Evolutionary conservation across 129 eudicot species (phyloP), one percentile per base, ranked within the genome.

Genomic region (Tagetes patula): DNA sequence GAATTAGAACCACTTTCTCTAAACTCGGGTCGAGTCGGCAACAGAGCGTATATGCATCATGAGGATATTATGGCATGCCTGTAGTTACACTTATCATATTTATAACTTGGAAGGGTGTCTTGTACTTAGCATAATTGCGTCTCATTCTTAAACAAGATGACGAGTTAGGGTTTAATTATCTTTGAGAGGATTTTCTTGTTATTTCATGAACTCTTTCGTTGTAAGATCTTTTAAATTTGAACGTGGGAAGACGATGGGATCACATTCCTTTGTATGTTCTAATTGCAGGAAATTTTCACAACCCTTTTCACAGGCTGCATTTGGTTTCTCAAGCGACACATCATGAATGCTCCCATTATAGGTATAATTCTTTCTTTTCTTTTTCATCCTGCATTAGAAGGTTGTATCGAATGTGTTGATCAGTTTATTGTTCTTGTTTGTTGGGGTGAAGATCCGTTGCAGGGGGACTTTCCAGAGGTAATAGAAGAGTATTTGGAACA

Each of bases 401-500:
- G 71, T 52, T 54, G 31, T 11, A 12, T 54, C 31, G n/a, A 63
- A 62, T 71, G 27, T 72, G 3, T 66, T 72, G 58, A n/a, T 65
- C 20, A 36, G 14, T 64, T 52, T 43, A 53, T 60, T 50, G 8
- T 73, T 54, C 42, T 54, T 70, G 30, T 74, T 74, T 73, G 77
- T 76, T 72, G 52, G 70, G 69, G 60, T 65, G 72, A 73, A 94
- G 99, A 94, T 83, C 99, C 99, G 46, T 70, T 94, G 87, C 97
- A 94, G 77, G 99, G 99, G 70, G 99, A 90, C 83, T 94, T 94
- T 47, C 99, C 99, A 7, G 99, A 94, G 81, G 96, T 90, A 47
- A 90, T 90, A 69, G 99, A 94, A 80, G 99, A 94, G 87, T 94
- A 86, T 79, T 72, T 94, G 82, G 96, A 94, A 77, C 88, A 88